Percentiles rank a stretch among this genome's conserved stretches.
Evolutionary conservation across 495 filamentous ascomycete genomes (phyloP).

Genomic region (Tuber microsphaerosporum): DNA sequence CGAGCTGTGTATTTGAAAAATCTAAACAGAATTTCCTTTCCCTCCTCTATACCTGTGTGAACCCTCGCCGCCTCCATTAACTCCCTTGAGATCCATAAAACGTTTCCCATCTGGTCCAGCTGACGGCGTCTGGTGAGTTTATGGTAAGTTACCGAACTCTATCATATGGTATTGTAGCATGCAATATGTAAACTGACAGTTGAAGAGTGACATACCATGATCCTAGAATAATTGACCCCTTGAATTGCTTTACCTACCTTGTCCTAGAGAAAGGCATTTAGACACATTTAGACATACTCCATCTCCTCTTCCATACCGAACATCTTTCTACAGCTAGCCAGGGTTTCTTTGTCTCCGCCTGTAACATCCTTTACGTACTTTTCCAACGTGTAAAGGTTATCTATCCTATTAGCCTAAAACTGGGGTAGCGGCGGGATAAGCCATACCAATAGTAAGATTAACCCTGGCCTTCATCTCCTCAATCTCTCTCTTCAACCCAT

Average conservation of each 20-base stretch:
- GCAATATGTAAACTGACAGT: neutral
- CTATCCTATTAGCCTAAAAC: conserved; percentile 46
- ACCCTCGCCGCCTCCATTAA: neutral
- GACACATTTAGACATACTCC: conserved; percentile 37
- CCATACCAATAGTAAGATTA: conserved; percentile 31
- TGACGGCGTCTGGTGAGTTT: neutral
- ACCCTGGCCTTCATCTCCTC: conserved; percentile 40
- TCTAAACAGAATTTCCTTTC: neutral
- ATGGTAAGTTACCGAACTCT: neutral
- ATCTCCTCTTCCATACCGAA: conserved; percentile 42
- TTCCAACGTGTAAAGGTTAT: conserved; percentile 61
- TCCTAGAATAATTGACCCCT: neutral
- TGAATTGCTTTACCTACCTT: neutral
- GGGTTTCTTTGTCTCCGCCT: conserved; percentile 50
- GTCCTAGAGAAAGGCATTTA: neutral
- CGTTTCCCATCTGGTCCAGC: neutral
- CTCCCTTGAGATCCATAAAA: neutral
- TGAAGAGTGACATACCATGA: neutral
- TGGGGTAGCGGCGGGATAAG: neutral
- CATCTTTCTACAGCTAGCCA: conserved; percentile 50
- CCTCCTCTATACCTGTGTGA: neutral
- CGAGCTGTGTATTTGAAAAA: neutral
- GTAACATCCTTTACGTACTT: conserved; percentile 51
- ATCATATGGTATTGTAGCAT: neutral
- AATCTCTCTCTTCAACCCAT: conserved; percentile 47